Percentiles rank a stretch among this genome's conserved stretches.
Conservation (phyloP, 257 asterid genomes). For the Dorcoceras hygrometricum region DNA sequence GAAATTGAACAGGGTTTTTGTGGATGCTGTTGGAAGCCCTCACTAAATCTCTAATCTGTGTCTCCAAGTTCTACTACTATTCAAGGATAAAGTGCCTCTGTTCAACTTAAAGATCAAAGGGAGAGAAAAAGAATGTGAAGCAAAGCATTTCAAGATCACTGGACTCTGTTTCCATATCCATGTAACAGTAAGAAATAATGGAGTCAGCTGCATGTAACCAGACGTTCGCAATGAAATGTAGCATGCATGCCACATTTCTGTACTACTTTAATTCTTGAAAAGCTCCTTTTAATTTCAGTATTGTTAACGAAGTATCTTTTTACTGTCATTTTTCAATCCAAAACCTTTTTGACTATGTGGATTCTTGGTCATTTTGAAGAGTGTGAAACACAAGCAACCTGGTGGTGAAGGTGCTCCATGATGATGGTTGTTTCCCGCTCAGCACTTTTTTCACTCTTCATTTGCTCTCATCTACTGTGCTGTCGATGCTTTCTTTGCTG, state of each 20-base stretch:
- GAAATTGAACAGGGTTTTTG: constrained; percentile 39
- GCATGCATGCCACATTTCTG: neutral
- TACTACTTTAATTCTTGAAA: neutral
- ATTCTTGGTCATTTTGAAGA: neutral
- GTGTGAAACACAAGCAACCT: neutral
- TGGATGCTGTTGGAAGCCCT: constrained; percentile 43
- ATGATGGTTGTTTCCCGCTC: no score
- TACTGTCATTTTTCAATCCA: neutral
- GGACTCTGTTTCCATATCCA: neutral
- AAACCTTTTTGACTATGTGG: neutral
- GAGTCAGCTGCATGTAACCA: neutral
- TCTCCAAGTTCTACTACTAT: no score
- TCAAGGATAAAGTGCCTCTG: no score
- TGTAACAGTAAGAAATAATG: neutral
- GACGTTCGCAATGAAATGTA: neutral
- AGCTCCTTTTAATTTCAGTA: neutral
- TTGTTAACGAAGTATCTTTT: neutral
- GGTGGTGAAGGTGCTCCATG: neutral
- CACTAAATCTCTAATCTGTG: constrained; percentile 18
- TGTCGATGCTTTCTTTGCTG: no score
- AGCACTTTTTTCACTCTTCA: no score
- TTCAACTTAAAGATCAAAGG: neutral
- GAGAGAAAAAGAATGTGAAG: neutral
- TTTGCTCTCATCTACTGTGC: no score
- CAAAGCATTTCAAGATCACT: neutral